Base-by-base conservation (phyloP, 2,329 filamentous ascomycete species). In the Cytospora chrysosperma region DNA sequence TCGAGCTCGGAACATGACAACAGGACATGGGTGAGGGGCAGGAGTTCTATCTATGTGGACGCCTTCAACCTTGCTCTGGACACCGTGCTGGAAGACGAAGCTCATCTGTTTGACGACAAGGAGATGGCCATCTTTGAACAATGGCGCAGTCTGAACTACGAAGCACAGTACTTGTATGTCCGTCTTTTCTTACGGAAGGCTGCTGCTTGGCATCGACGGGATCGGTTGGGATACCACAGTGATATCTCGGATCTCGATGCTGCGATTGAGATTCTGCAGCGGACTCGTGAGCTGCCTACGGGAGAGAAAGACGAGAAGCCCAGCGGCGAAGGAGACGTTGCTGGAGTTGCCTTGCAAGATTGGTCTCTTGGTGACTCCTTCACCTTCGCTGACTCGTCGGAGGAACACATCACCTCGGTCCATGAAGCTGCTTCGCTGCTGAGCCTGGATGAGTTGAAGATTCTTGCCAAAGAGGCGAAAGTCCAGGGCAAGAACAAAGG, bases 21-120 rank as follows among this genome's bases (percentile, higher is more conserved):
- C 19, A 74, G 80, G 79, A 57, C 83, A 65, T 97, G 92, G 92
- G 76, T 87, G 5, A 86, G 83, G 70, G 92, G 92, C 0, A 88
- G 87, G 73, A 96, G 88, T 71, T 98, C 93, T 1, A 92, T 99
- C 61, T 99, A 99, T 71, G 92, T 97, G 21, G 95, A 99, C 77
- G 95, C 95, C 0, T 99, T 99, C 80, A 97, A 97, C 71, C 81
- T 98, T 17, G 92, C 94, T 2, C 79, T 99, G 56, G 88, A 94
- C 64, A 97, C 92, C 0, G 95, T 99, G 4, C 78, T 98, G 15
- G 88, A 92, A 56, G 92, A 98, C 63, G 95, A 99, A 75, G 84
- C 85, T 0, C 92, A 97, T 75, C 79, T 99, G 0, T 99, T 98
- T 73, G 85, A 95, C 70, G 85, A 87, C 63, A 88, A 86, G 21